A percentile compares a stretch with the other conserved stretches of the same genome.
Evolutionary conservation across 495 filamentous ascomycete genomes (phyloP).

Genomic region (Wilcoxina mikolae): DNA sequence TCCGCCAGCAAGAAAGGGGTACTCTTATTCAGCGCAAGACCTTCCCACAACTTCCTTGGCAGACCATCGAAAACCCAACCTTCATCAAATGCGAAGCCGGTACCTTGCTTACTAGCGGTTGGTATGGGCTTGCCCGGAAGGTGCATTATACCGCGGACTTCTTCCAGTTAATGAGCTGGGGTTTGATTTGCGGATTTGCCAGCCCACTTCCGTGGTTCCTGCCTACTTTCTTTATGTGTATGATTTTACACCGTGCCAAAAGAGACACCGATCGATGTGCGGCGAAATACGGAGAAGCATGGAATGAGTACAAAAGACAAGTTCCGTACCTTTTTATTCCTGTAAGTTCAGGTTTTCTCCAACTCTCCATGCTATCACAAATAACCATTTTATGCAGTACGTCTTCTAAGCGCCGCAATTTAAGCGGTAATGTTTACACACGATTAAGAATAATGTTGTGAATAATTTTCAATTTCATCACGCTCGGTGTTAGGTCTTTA

Average conservation of each 20-base stretch:
- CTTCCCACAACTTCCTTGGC: conserved; percentile 92
- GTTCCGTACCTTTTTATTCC: conserved; percentile 96
- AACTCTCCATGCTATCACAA: neutral
- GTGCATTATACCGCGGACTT: conserved; percentile 89
- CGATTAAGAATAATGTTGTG: neutral
- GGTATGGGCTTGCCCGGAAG: conserved; percentile 89
- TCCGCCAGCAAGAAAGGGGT: conserved; percentile 68
- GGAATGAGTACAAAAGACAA: conserved; percentile 72
- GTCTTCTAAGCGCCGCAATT: neutral
- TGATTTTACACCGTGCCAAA: conserved; percentile 81
- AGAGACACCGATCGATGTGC: conserved; percentile 76
- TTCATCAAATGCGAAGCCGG: conserved; percentile 73
- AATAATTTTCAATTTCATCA: neutral
- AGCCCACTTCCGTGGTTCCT: conserved; percentile 98
- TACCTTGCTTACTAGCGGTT: conserved; percentile 73
- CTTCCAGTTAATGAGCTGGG: conserved; percentile 55
- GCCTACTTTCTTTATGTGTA: conserved; percentile 71
- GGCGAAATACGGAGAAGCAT: conserved; percentile 80
- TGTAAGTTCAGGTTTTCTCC: neutral
- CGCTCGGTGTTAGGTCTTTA: neutral
- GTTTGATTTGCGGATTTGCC: conserved; percentile 44
- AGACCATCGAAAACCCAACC: conserved; percentile 69
- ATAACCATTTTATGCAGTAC: neutral
- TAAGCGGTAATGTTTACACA: neutral
- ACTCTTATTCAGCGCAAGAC: conserved; percentile 55